Base-by-base conservation (phyloP, 139 green algal species). In the Tetradesmus lagerheimii region DNA sequence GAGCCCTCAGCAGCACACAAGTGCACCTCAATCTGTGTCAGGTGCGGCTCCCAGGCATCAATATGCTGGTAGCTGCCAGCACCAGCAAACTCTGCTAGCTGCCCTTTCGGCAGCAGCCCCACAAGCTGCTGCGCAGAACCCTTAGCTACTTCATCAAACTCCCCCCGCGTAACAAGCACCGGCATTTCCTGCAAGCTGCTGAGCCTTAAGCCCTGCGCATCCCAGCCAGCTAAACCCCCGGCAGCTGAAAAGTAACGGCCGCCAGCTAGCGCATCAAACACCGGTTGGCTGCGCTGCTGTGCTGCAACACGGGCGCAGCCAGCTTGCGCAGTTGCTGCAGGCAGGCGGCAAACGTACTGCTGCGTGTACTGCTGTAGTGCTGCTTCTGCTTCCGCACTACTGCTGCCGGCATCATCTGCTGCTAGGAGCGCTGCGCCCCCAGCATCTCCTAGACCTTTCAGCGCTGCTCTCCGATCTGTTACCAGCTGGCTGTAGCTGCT, bases 11-110 rank as follows among this genome's bases (percentile, higher is more conserved):
- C 87, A 37, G 37, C 53, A 29, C 77, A 90, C 76, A 90, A 12
- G 27, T 86, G 77, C 35, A 37, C 23, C 87, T 90, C 87, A 47
- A 90, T 75, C 9, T 4, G 11, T 25, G 77, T 66, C 77, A 90
- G 39, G 38, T 90, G 77, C 57, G 76, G 77, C 53, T 90, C 87
- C 87, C 87, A 90, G 4, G 62, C 39, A 34, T 90, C 87, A 29
- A 90, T 85, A n/a, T 90, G 87, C 35, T 76, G 27, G 62, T 85
- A 90, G 53, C 87, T 90, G 12, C 50, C 87, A 11, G 87, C 27
- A 14, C 35, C 77, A 15, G 43, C 23, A 23, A 64, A 64, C 3
- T 39, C 84, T 25, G 37, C 87, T 1, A 90, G n/a, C 76, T 50
- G 41, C 23, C 76, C 31, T 11, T 66, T 31, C 0, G 53, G 74